Evolutionary conservation across 1,139 yeast species (phyloP).

Genomic region (Diutina siamensis): DNA sequence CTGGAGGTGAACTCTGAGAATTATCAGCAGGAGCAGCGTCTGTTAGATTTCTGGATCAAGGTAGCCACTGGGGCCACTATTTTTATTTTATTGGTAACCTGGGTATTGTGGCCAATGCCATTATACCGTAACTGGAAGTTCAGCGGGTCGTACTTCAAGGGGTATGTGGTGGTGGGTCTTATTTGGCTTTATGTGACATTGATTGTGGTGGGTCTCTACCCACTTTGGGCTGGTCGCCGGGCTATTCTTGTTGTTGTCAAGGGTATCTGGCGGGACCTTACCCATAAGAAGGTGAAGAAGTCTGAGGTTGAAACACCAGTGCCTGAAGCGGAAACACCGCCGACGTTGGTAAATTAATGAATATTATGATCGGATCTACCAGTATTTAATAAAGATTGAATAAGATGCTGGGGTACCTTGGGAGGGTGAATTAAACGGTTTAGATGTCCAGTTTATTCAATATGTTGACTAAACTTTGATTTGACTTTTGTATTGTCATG

Average conservation of each 20-base stretch:
- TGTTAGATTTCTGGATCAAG: conserved; percentile 15
- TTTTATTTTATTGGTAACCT: conserved; percentile 19
- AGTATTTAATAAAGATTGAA: no score
- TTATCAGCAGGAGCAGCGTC: conserved; percentile 10
- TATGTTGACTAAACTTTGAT: no score
- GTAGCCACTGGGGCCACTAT: conserved; percentile 20
- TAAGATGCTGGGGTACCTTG: no score
- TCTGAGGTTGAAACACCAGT: not conserved
- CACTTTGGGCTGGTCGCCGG: conserved; percentile 25
- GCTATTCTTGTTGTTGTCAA: conserved; percentile 14
- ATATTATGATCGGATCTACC: no score
- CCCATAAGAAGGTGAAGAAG: not conserved
- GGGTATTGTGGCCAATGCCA: conserved; percentile 38
- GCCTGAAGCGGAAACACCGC: no score
- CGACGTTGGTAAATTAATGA: no score
- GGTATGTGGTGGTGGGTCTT: conserved; percentile 27
- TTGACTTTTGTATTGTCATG: no score
- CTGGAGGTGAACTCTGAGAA: no score
- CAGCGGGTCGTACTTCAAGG: conserved; percentile 26
- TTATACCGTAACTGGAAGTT: conserved; percentile 34
- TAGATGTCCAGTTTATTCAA: no score
- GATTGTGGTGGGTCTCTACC: conserved; percentile 24
- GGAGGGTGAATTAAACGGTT: no score
- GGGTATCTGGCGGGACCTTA: conserved; percentile 13
- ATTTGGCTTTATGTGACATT: conserved; percentile 26